phyloP scores from a whole-genome alignment of 345 rosid genomes.

The Gossypium australe region DNA sequence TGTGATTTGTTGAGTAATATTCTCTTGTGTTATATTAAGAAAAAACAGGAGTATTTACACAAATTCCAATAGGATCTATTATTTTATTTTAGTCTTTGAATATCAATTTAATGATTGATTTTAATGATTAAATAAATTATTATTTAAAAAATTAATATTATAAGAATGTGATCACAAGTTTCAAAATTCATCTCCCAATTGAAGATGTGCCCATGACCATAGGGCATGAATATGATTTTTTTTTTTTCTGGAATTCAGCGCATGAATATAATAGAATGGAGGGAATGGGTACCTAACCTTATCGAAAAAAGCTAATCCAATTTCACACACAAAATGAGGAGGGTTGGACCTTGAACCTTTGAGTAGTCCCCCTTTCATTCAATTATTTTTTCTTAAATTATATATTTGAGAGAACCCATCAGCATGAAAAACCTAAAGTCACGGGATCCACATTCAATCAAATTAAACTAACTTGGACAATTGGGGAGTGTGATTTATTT shows the following conservation, averaged over 20 bases:
- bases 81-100: too few species aligned
- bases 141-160: not conserved
- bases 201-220: too few species aligned
- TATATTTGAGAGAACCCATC: not conserved
- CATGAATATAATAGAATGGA: too few species aligned
- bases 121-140: too few species aligned
- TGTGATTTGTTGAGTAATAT: too few species aligned
- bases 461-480: too few species aligned
- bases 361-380: slow-evolving; percentile 5
- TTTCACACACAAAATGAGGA: not conserved
- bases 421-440: too few species aligned
- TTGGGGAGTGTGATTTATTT: accelerated
- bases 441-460: too few species aligned
- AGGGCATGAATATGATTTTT: not conserved
- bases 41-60: accelerated
- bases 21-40: too few species aligned
- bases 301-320: not conserved
- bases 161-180: not conserved
- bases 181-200: not conserved
- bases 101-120: too few species aligned
- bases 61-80: accelerated
- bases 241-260: too few species aligned
- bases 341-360: not conserved
- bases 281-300: slow-evolving; percentile 5
- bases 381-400: not conserved